Base-by-base conservation (phyloP, 129 eudicot species). In the Tanacetum coccineum region DNA sequence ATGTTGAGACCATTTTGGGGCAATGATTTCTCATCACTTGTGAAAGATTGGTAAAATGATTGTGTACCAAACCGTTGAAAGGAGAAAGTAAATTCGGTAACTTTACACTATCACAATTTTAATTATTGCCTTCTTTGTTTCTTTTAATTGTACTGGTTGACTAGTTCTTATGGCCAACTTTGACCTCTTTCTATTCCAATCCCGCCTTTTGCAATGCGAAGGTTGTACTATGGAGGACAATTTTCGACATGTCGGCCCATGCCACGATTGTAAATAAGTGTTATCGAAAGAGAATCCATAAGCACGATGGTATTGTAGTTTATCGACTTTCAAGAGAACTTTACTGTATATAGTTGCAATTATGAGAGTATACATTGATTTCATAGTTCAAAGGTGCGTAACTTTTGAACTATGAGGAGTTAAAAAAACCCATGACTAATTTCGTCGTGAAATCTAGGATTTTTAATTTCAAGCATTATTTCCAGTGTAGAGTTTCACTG, bases 81-180 rank as follows among this genome's bases (percentile, higher is more conserved):
- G 14, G 61, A 28, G 67, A 46, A 66, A 74, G 73, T 67, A 62
- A 61, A 74, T 58, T 66, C 67, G 68, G 73, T 74, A 19, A 55
- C 67, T 32, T 66, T 56, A 30, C 19, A 42, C 36, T 74, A 56
- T 71, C 62, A 48, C 3, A 13, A 0, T 51, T 6, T 6, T 18
- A 51, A 13, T 66, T n/a, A 25, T 51, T 59, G 25, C 5, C 26
- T 68, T 36, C 14, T 13, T 47, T 28, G 44, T 50, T 74, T 66
- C 67, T 28, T 20, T 64, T 64, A 13, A 4, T 53, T 21, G 61
- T 75, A 48, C 79, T 67, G 67, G 9, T 36, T 59, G 63, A 75
- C 28, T 21, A 32, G 63, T 60, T 21, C 70, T 50, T 54, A 36
- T 52, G 60, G 51, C 61, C 71, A 66, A 57, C 66, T 66, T 66